Percentiles rank a stretch among this genome's conserved stretches.
Evolutionary conservation across 331 rosid species (phyloP).

Genomic region (Ulmus americana): DNA sequence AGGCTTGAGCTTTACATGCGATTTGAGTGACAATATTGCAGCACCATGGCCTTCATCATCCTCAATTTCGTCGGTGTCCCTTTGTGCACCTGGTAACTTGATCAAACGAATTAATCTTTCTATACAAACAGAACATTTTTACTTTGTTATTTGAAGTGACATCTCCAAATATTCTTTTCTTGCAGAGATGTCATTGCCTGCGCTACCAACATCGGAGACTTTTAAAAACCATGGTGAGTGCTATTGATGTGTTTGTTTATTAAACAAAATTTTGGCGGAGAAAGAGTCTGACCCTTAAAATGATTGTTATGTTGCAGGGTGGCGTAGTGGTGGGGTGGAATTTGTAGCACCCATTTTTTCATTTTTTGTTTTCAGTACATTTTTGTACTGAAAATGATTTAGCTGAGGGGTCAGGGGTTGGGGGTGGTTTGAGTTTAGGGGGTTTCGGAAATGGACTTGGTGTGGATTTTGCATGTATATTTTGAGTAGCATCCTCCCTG

Average conservation of each 20-base stretch:
- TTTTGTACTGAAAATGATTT: constrained; percentile 45
- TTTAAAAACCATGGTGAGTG: constrained; percentile 72
- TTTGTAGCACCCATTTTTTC: constrained; percentile 54
- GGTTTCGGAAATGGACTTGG: constrained; percentile 30
- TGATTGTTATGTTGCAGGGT: constrained; percentile 55
- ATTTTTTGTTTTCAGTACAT: constrained; percentile 55
- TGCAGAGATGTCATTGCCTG: constrained; percentile 98
- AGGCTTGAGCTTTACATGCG: constrained; percentile 90
- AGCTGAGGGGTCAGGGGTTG: constrained; percentile 24
- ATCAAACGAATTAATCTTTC: constrained; percentile 6
- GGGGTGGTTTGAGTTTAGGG: constrained; percentile 35
- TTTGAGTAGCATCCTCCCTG: constrained; percentile 35
- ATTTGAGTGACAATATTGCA: constrained; percentile 80
- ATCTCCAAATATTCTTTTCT: constrained; percentile 16
- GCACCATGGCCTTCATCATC: constrained; percentile 98
- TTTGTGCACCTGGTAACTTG: constrained; percentile 90
- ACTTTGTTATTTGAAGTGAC: constrained; percentile 1
- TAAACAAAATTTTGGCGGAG: not conserved
- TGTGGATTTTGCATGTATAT: constrained; percentile 64
- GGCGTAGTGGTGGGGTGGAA: constrained; percentile 45
- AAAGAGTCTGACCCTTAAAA: constrained; percentile 14
- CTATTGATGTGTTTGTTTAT: constrained; percentile 4
- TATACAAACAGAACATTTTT: too few species aligned
- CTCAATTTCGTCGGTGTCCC: constrained; percentile 67
- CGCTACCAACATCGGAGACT: constrained; percentile 79